Conservation (phyloP, 2,329 filamentous ascomycete genomes). For the Epicoccum sorghinum region DNA sequence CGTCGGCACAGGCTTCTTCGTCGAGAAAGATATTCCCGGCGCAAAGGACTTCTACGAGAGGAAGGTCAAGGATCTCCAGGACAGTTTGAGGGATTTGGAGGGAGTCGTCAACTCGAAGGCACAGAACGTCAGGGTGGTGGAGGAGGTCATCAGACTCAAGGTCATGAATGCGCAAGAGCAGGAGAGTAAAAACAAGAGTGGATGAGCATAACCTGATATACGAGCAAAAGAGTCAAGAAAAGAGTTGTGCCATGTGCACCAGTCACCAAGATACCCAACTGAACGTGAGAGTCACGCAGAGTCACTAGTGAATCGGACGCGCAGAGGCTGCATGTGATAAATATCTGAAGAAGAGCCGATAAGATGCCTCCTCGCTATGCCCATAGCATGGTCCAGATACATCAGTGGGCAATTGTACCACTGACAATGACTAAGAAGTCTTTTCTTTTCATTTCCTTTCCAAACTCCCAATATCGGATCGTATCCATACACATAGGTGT, state of each 20-base stretch:
- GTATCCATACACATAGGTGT: too few species aligned
- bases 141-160: slow-evolving; percentile 67
- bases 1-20: slow-evolving; percentile 90
- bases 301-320: too few species aligned
- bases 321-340: not conserved
- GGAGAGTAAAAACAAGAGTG: slow-evolving; percentile 32
- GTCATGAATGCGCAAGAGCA: slow-evolving; percentile 43
- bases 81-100: slow-evolving; percentile 71
- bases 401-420: not conserved
- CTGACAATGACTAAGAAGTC: too few species aligned
- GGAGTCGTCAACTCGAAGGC: slow-evolving; percentile 76
- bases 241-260: not conserved
- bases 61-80: slow-evolving; percentile 70
- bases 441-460: too few species aligned
- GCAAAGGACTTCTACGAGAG: slow-evolving; percentile 70
- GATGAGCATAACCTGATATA: slow-evolving; percentile 11
- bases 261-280: not conserved
- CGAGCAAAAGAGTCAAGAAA: not conserved
- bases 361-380: not conserved
- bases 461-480: too few species aligned
- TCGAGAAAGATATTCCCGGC: slow-evolving; percentile 77
- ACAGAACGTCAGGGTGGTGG: slow-evolving; percentile 81
- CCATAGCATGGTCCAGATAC: not conserved
- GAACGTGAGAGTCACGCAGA: too few species aligned
- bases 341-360: too few species aligned